phyloP scores from a whole-genome alignment of 164 flowering plant species.

The Echeveria elegans region DNA sequence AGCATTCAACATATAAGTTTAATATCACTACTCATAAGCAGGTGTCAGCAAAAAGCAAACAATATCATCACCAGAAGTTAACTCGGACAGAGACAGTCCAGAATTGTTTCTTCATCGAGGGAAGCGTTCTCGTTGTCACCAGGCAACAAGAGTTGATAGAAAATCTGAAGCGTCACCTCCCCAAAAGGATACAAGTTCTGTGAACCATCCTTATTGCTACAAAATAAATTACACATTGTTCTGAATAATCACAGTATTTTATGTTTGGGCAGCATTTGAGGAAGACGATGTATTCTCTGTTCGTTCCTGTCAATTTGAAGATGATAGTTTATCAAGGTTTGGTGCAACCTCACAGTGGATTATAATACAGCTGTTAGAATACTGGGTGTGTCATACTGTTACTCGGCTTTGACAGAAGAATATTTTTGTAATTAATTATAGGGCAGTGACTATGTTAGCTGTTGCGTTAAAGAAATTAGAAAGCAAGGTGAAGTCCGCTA shows the following conservation, averaged over 20 bases:
- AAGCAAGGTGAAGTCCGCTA: conserved; percentile 40
- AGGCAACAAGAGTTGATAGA: conserved; percentile 15
- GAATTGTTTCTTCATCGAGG: conserved; percentile 18
- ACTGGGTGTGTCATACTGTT: not conserved
- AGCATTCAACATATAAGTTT: not conserved
- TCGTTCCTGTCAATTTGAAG: conserved; percentile 31
- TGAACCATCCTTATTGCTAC: conserved; percentile 4
- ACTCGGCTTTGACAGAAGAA: not conserved
- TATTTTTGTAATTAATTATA: conserved; percentile 19
- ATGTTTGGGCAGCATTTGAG: conserved; percentile 28
- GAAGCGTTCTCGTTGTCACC: conserved; percentile 25
- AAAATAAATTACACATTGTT: not conserved
- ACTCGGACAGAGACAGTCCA: conserved; percentile 17
- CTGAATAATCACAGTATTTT: not conserved
- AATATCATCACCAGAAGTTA: conserved; percentile 20
- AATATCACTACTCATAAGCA: conserved; percentile 13
- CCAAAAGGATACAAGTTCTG: conserved; percentile 23
- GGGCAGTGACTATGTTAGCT: conserved; percentile 53
- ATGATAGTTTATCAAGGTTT: conserved; percentile 56
- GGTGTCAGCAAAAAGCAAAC: conserved; percentile 20
- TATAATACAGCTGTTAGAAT: not conserved
- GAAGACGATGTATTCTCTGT: conserved; percentile 22
- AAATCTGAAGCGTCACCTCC: conserved; percentile 21
- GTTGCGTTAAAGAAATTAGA: conserved; percentile 44
- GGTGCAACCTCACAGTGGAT: conserved; percentile 1